Percentiles rank a stretch among this genome's conserved stretches.
phyloP scores from a whole-genome alignment of 768 basidiomycete species.

The Rhodotorula graminis region DNA sequence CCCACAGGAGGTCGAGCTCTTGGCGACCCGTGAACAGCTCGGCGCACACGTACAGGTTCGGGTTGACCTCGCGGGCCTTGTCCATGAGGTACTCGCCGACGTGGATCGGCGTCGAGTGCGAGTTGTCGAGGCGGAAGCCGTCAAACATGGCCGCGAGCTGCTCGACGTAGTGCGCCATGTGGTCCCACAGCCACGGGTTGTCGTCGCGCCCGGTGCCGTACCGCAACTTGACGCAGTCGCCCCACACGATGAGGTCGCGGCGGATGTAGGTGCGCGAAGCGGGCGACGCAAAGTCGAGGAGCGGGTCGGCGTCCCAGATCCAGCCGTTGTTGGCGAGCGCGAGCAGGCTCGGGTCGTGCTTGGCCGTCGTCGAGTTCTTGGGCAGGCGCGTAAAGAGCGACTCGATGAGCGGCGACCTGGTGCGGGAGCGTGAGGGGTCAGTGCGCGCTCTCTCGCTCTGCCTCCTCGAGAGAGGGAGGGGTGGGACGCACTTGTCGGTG shows the following conservation, averaged over 20 bases:
- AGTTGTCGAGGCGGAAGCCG: constrained; percentile 97
- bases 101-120: constrained; percentile 91
- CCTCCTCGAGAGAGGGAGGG: not conserved
- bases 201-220: constrained; percentile 73
- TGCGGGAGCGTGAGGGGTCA: constrained; percentile 1
- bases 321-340: constrained; percentile 96
- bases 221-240: constrained; percentile 95
- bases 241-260: constrained; percentile 95
- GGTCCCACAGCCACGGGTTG: constrained; percentile 91
- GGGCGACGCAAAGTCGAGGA: constrained; percentile 85
- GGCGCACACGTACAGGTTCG: constrained; percentile 91
- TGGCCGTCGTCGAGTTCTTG: constrained; percentile 49
- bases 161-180: constrained; percentile 79
- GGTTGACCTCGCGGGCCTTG: constrained; percentile 77
- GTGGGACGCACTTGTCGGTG: constrained; percentile 56
- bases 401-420: constrained; percentile 81
- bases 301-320: constrained; percentile 95
- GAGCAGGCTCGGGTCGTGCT: constrained; percentile 56
- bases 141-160: constrained; percentile 78
- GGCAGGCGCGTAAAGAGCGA: constrained; percentile 82
- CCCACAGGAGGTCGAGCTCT: constrained; percentile 86
- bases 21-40: constrained; percentile 95
- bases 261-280: constrained; percentile 92
- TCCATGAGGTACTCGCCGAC: constrained; percentile 97
- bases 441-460: not conserved